These are phyloP conservation scores for Picea abies DNA, from an alignment of 83 land plant genomes.

Conservation along the genomic window DNA sequence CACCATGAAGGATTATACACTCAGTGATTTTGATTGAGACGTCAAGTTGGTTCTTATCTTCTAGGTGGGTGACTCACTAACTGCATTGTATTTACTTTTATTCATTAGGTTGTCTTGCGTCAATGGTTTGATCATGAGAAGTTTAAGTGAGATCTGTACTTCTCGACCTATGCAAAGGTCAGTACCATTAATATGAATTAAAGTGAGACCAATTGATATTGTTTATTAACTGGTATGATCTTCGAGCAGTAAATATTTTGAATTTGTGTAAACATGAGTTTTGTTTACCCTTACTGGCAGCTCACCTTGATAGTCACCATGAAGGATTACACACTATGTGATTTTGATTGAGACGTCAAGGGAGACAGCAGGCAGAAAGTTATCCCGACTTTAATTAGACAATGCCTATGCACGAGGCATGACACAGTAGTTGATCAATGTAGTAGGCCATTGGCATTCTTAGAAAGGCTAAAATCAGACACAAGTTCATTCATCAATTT, in stretches of 20 bases:
- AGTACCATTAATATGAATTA: neutral
- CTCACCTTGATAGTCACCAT: too few relatives aligned
- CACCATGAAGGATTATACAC: too few relatives aligned
- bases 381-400: too few relatives aligned
- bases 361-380: too few relatives aligned
- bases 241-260: neutral
- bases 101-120: conserved; percentile 6
- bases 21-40: too few relatives aligned
- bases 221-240: neutral
- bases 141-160: conserved; percentile 10
- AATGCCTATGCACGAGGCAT: too few relatives aligned
- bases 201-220: neutral
- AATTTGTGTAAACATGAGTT: neutral
- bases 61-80: neutral
- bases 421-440: too few relatives aligned
- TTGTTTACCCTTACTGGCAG: neutral
- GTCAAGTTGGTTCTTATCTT: neutral
- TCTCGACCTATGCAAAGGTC: neutral
- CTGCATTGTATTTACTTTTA: neutral
- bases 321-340: too few relatives aligned
- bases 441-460: too few relatives aligned
- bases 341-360: too few relatives aligned
- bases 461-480: too few relatives aligned
- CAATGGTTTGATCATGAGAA: conserved; percentile 23
- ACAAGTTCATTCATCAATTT: too few relatives aligned